These are phyloP conservation scores for Patellaria atrata DNA, from an alignment of 495 filamentous ascomycete species.

Conservation along the genomic window DNA sequence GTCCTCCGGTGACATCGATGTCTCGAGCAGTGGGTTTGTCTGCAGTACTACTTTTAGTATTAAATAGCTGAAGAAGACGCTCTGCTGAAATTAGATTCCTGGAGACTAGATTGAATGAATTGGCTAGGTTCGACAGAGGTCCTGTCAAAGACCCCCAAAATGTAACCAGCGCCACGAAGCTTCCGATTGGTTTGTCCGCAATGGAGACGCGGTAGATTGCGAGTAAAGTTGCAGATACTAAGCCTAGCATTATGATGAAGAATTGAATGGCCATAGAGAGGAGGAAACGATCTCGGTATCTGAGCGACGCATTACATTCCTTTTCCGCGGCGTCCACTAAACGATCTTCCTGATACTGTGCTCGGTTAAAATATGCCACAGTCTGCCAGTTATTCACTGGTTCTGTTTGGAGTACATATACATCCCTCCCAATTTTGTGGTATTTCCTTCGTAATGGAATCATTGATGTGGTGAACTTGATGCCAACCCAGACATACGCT, in stretches of 20 bases:
- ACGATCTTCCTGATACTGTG: slow-evolving; percentile 46
- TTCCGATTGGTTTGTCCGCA: slow-evolving; percentile 43
- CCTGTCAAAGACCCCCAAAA: slow-evolving; percentile 45
- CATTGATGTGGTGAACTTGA: slow-evolving; percentile 8
- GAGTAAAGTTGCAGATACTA: slow-evolving; percentile 49
- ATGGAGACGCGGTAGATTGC: slow-evolving; percentile 51
- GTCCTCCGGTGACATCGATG: slow-evolving; percentile 42
- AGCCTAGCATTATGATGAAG: slow-evolving; percentile 45
- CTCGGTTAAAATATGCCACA: slow-evolving; percentile 56
- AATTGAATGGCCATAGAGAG: slow-evolving; percentile 36
- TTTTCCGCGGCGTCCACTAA: slow-evolving; percentile 32
- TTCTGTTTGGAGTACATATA: slow-evolving; percentile 46
- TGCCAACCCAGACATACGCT: slow-evolving; percentile 42
- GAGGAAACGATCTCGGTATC: slow-evolving; percentile 21
- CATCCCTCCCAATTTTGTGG: slow-evolving; percentile 34
- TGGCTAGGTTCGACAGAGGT: slow-evolving; percentile 51
- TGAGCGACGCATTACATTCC: slow-evolving; percentile 17
- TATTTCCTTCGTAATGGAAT: slow-evolving; percentile 11
- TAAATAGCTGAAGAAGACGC: slow-evolving; percentile 54
- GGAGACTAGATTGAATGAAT: slow-evolving; percentile 38
- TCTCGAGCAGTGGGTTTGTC: slow-evolving; percentile 40
- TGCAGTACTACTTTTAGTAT: slow-evolving; percentile 46
- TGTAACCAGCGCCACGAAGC: slow-evolving; percentile 53
- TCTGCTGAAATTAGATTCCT: slow-evolving; percentile 56
- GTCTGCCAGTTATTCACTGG: slow-evolving; percentile 55